These are phyloP conservation scores for Xylariaceae sp. DNA, from an alignment of 2,329 filamentous ascomycete species.

Conservation along the genomic window DNA sequence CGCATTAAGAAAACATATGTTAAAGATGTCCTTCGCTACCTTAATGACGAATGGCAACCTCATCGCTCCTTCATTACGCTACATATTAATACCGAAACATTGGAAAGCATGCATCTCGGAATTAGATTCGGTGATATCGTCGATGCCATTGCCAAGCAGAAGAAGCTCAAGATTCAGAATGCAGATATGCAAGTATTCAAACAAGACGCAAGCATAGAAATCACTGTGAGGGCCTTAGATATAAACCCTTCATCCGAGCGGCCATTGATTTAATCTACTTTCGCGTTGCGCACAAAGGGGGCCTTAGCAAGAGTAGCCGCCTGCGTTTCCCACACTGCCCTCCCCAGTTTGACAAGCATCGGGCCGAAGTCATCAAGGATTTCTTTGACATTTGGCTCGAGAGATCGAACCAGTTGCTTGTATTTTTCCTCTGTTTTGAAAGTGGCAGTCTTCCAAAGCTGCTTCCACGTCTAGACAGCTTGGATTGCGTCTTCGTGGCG, in stretches of 20 bases:
- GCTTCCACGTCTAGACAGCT: conserved; percentile 51
- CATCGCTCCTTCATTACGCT: conserved; percentile 79
- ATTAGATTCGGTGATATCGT: conserved; percentile 77
- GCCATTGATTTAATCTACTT: too few relatives aligned
- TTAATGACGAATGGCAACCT: conserved; percentile 89
- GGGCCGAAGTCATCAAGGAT: conserved; percentile 46
- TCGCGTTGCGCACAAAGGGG: conserved; percentile 23
- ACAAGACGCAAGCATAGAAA: conserved; percentile 67
- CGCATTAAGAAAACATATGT: conserved; percentile 95
- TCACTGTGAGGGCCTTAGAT: conserved; percentile 69
- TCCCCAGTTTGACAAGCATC: conserved; percentile 41
- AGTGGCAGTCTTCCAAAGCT: conserved; percentile 48
- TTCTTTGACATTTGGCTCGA: conserved; percentile 30
- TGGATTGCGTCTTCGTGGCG: conserved; percentile 39
- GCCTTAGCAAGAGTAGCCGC: conserved; percentile 41
- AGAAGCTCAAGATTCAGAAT: conserved; percentile 78
- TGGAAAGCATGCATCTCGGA: conserved; percentile 82
- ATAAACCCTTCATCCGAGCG: conserved; percentile 57
- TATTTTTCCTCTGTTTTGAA: conserved; percentile 44
- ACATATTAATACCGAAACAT: conserved; percentile 78
- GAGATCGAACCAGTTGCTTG: neutral
- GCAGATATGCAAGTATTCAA: conserved; percentile 69
- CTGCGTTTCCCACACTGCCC: conserved; percentile 46
- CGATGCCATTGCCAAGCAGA: conserved; percentile 77
- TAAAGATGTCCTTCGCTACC: conserved; percentile 77